These are phyloP conservation scores for Irpex sp. DNA, from an alignment of 1,284 basidiomycete species.

Conservation along the genomic window DNA sequence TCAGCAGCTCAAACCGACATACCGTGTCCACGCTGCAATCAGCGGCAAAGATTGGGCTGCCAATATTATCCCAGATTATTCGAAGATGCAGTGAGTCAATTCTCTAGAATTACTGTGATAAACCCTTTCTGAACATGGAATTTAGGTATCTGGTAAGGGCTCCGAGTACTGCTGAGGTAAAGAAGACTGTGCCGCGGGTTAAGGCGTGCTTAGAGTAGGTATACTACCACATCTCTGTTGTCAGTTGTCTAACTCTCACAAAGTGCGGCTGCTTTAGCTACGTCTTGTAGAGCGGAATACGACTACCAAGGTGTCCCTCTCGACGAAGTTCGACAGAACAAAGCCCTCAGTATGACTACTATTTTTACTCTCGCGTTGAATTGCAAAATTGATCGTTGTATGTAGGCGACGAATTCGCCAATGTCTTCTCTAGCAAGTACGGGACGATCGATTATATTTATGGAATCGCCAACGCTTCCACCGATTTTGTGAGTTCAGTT, in stretches of 20 bases:
- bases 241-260: not conserved
- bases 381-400: not conserved
- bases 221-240: not conserved
- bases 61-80: conserved; percentile 81
- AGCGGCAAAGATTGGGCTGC: conserved; percentile 58
- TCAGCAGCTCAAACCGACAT: conserved; percentile 53
- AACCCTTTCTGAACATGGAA: not conserved
- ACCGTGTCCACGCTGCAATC: conserved; percentile 70
- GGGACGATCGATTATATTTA: conserved; percentile 22
- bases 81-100: conserved; percentile 48
- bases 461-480: conserved; percentile 25
- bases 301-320: conserved; percentile 18
- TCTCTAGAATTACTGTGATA: not conserved
- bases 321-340: conserved; percentile 63
- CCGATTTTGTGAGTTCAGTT: conserved; percentile 25
- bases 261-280: conserved; percentile 71
- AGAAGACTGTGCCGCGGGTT: conserved; percentile 8
- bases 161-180: conserved; percentile 9
- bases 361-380: not conserved
- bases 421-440: conserved; percentile 22
- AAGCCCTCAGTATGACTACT: conserved; percentile 43
- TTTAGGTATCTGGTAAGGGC: conserved; percentile 11
- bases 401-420: conserved; percentile 26
- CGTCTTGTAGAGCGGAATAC: conserved; percentile 59
- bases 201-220: not conserved